Evolutionary conservation across 441 rosid species (phyloP), one percentile per base, ranked within the genome.

Genomic region (Pelargonium myrrhifolium): DNA sequence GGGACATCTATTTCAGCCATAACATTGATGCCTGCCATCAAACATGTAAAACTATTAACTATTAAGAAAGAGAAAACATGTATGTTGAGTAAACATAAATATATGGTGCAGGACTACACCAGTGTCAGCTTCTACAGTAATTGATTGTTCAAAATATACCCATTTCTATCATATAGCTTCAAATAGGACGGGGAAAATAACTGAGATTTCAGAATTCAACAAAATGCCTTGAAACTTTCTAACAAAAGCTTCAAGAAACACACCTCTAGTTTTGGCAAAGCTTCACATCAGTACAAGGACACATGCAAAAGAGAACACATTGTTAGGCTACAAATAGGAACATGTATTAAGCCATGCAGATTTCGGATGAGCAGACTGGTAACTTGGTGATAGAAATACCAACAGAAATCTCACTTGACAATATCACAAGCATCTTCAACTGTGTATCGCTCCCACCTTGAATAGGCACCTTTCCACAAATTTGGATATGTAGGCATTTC

Each of bases 1-100:
- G 99, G 99, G 61, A 92, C 89, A 77, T 94, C 99, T 69, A 87
- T 73, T 82, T 94, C 97, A 39, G 97, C 89, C 97, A 92, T 89
- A 61, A 94, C 82, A 72, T 92, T 84, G 75, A 94, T 89, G 71
- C 99, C 99, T 94, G 87, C 76, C 78, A 74, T 22, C 68, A 76
- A 73, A 15, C 47, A 68, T 45, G 39, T 45, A 62, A 74, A 64
- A 61, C 37, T 40, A 61, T 68, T 40, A 68, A 63, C 0, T 17
- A 20, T 58, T 64, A 53, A 55, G n/a, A 69, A 26, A 68, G 35
- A 31, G 21, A 10, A 68, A 22, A 12, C 26, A 66, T 45, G 11
- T 58, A 22, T 5, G 31, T 15, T 22, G 2, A 40, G 20, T 59
- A 53, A 53, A 17, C 17, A 53, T 8, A 53, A 18, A 53, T 53